Percentiles rank a stretch among this genome's conserved stretches.
Conservation (phyloP, 139 green algal genomes). For the Raphidocelis subcapitata region DNA sequence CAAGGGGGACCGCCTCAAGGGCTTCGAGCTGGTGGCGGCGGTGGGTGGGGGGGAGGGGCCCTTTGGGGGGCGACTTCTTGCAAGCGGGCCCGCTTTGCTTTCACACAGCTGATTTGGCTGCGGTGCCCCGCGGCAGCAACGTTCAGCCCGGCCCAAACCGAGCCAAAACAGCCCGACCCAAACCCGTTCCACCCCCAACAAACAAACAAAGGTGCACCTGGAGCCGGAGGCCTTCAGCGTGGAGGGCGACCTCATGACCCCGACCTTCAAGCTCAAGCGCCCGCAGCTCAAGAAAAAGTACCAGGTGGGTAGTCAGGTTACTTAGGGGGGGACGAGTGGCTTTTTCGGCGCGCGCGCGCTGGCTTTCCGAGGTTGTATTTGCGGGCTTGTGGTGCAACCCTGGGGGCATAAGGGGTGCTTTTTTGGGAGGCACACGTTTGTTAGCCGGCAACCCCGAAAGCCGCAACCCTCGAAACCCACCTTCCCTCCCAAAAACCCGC, state of each 20-base stretch:
- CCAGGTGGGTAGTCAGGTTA: slow-evolving; percentile 23
- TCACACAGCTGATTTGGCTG: too few relatives aligned
- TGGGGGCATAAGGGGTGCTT: neutral
- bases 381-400: neutral
- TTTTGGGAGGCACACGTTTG: neutral
- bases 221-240: slow-evolving; percentile 62
- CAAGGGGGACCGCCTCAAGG: slow-evolving; percentile 89
- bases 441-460: neutral
- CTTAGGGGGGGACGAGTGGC: slow-evolving; percentile 3
- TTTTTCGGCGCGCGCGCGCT: neutral
- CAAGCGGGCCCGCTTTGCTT: too few relatives aligned
- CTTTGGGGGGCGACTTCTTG: neutral
- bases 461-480: neutral
- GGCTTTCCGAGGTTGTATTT: neutral
- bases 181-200: neutral
- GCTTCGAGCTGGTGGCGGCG: slow-evolving; percentile 77
- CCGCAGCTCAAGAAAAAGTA: slow-evolving; percentile 49
- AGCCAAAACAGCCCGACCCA: slow-evolving; percentile 48
- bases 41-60: slow-evolving; percentile 39
- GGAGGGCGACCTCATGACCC: slow-evolving; percentile 80
- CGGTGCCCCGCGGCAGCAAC: too few relatives aligned
- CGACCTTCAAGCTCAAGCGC: slow-evolving; percentile 72
- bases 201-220: slow-evolving; percentile 42
- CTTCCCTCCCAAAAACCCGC: neutral
- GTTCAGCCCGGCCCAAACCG: too few relatives aligned